Percentiles rank a stretch among this genome's conserved stretches.
phyloP scores from a whole-genome alignment of 208 protist species.

The Wallacemonas sp. region DNA sequence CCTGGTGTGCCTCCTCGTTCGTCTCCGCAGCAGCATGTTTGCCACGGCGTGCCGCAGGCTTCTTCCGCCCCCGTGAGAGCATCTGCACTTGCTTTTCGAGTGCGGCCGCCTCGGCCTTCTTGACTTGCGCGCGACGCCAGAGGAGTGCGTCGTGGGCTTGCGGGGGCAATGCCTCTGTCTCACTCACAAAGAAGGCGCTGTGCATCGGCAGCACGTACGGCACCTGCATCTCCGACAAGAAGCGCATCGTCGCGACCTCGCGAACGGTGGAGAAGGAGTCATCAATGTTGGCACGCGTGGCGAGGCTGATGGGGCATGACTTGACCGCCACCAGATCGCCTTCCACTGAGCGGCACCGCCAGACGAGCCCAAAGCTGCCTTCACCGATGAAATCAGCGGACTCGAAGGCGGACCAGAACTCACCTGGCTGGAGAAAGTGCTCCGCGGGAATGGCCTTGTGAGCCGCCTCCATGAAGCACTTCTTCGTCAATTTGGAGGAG shows the following conservation, averaged over 20 bases:
- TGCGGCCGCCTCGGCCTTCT: conserved; percentile 31
- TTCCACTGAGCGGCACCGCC: conserved; percentile 66
- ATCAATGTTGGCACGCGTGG: conserved; percentile 60
- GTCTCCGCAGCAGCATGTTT: conserved; percentile 1
- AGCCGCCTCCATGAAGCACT: conserved; percentile 50
- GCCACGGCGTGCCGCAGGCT: not conserved
- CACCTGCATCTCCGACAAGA: conserved; percentile 74
- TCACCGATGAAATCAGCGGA: conserved; percentile 74
- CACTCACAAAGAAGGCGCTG: conserved; percentile 72
- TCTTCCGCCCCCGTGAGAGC: conserved; percentile 14
- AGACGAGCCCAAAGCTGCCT: conserved; percentile 89
- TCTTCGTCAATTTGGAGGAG: conserved; percentile 41
- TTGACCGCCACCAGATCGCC: conserved; percentile 86
- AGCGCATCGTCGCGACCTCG: conserved; percentile 84
- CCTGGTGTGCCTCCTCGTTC: not conserved
- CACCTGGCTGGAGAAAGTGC: conserved; percentile 52
- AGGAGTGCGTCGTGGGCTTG: conserved; percentile 42
- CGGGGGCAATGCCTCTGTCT: conserved; percentile 62
- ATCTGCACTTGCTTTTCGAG: conserved; percentile 28
- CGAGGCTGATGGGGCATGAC: conserved; percentile 70
- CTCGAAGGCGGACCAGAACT: conserved; percentile 80
- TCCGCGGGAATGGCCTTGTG: conserved; percentile 49
- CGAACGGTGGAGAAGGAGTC: conserved; percentile 76
- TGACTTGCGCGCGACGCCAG: conserved; percentile 29
- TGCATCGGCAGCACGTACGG: conserved; percentile 85